Percentiles rank a stretch among this genome's conserved stretches.
phyloP scores from a whole-genome alignment of 106 monocot genomes.

The Triglochin maritima region DNA sequence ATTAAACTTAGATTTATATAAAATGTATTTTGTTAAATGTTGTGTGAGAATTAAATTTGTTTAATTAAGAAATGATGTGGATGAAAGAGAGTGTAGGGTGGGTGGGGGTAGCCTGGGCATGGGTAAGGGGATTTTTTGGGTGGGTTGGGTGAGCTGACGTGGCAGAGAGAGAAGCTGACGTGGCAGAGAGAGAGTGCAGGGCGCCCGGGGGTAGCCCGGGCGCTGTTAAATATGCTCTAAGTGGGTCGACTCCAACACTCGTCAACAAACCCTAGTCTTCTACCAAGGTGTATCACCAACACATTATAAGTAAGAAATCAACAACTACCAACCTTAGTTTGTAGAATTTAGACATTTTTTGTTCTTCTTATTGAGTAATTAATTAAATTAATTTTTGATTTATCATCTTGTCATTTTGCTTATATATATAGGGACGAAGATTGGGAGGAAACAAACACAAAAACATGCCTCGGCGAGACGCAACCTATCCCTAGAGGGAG shows the following conservation, averaged over 20 bases:
- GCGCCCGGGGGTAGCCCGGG: no score
- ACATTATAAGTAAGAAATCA: slow-evolving; percentile 44
- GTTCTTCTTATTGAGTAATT: background rate
- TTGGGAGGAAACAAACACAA: slow-evolving; percentile 1
- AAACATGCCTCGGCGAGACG: background rate
- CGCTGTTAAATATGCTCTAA: no score
- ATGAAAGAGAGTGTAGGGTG: no score
- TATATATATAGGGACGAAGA: background rate
- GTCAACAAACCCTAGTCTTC: slow-evolving; percentile 47
- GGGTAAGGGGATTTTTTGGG: no score
- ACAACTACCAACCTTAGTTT: background rate
- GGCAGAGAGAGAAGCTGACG: no score
- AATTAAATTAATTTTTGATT: background rate
- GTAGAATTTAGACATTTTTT: background rate
- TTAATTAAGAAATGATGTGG: no score
- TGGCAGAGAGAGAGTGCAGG: no score
- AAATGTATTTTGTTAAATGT: no score
- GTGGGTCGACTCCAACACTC: slow-evolving; percentile 53
- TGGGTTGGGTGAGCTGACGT: no score
- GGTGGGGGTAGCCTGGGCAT: no score
- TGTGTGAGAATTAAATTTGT: no score
- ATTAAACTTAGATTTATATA: no score
- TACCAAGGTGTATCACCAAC: slow-evolving; percentile 75
- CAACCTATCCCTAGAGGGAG: background rate
- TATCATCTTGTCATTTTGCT: background rate